Evolutionary conservation across 257 asterid genomes (phyloP).

Genomic region (Osmanthus fragrans): DNA sequence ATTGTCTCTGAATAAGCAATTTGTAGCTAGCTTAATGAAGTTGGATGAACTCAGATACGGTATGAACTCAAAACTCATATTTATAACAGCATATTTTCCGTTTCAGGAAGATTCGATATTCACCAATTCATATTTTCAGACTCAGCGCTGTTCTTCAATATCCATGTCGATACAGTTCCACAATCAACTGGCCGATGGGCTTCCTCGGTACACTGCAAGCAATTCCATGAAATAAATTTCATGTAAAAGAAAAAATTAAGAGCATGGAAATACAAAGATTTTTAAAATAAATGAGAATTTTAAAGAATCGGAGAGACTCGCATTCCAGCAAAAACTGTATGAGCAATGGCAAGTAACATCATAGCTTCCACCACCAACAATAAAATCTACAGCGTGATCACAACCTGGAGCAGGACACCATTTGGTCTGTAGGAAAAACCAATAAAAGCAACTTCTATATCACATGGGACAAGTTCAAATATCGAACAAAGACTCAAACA

Average conservation of each 20-base stretch:
- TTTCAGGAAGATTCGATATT: background rate
- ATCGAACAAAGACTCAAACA: slow-evolving; percentile 7
- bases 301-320: slow-evolving; percentile 38
- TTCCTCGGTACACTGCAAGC: slow-evolving; percentile 52
- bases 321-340: slow-evolving; percentile 90
- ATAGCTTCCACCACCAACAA: slow-evolving; percentile 80
- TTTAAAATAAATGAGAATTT: slow-evolving; percentile 2
- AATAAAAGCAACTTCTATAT: slow-evolving; percentile 16
- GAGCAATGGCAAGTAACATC: slow-evolving; percentile 86
- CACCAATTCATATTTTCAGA: slow-evolving; percentile 65
- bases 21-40: background rate
- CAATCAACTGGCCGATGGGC: slow-evolving; percentile 66
- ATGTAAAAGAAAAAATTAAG: slow-evolving; percentile 3
- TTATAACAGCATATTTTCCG: background rate
- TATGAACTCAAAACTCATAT: background rate
- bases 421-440: slow-evolving; percentile 56
- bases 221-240: background rate
- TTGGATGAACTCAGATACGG: background rate
- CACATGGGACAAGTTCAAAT: slow-evolving; percentile 3
- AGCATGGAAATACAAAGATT: slow-evolving; percentile 13
- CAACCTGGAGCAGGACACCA: slow-evolving; percentile 99
- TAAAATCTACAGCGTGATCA: slow-evolving; percentile 84
- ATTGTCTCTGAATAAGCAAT: background rate
- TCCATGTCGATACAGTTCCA: slow-evolving; percentile 58
- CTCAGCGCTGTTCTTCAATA: slow-evolving; percentile 55